phyloP scores from a whole-genome alignment of 306 rosid species.

The Cicer yamashitae region DNA sequence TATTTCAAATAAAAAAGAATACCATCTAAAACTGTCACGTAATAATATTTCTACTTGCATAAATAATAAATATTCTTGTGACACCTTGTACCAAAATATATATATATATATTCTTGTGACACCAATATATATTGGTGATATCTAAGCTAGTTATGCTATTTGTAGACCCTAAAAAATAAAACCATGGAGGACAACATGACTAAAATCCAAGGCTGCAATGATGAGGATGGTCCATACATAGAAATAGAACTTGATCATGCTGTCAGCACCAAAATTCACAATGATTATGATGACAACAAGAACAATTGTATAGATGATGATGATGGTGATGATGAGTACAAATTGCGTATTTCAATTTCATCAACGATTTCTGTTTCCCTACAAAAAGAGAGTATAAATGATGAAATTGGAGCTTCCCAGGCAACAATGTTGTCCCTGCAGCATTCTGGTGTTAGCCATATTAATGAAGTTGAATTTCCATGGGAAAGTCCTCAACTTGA shows the following conservation, averaged over 20 bases:
- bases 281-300: conserved; percentile 12
- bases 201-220: conserved; percentile 7
- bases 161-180: neutral
- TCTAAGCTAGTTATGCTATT: neutral
- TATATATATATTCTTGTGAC: neutral
- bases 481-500: conserved; percentile 17
- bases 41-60: neutral
- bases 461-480: conserved; percentile 2
- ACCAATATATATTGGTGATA: neutral
- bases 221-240: conserved; percentile 54
- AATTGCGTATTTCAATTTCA: conserved; percentile 62
- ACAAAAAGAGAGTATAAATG: neutral
- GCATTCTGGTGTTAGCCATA: neutral
- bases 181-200: neutral
- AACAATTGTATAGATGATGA: conserved; percentile 5
- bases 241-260: conserved; percentile 50
- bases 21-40: neutral
- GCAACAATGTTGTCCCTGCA: neutral
- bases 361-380: conserved; percentile 49
- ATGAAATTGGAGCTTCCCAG: neutral
- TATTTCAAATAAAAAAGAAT: neutral
- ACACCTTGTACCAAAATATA: neutral
- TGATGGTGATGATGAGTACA: neutral
- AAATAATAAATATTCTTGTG: neutral
- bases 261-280: neutral